Evolutionary conservation across 768 basidiomycete species (phyloP).

Genomic region (Austroboletus festivus): DNA sequence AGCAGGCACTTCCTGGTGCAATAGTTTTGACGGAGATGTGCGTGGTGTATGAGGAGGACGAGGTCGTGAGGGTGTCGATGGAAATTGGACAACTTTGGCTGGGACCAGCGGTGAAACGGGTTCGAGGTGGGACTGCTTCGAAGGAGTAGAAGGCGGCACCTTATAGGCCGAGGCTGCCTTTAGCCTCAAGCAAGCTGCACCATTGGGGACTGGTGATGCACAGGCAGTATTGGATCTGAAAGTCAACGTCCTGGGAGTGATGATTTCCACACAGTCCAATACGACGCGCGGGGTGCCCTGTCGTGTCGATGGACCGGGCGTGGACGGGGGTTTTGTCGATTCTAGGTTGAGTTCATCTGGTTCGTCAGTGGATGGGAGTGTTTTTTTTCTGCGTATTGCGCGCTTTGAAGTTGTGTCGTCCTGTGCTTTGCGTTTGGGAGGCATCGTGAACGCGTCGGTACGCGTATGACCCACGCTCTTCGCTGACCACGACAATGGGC

Average conservation of each 20-base stretch:
- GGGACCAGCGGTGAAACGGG: not conserved
- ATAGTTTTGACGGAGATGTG: slow-evolving; percentile 15
- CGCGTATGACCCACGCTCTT: slow-evolving; percentile 22
- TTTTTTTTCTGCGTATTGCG: slow-evolving; percentile 23
- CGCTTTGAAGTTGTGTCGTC: slow-evolving; percentile 33
- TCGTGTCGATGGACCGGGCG: slow-evolving; percentile 23
- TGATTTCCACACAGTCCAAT: slow-evolving; percentile 32
- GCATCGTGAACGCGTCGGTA: slow-evolving; percentile 25
- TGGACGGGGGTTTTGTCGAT: slow-evolving; percentile 17
- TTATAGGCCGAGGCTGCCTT: not conserved
- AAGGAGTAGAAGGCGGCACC: slow-evolving; percentile 22
- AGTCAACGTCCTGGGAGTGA: slow-evolving; percentile 21
- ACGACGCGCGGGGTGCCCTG: slow-evolving; percentile 19
- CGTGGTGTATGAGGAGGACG: slow-evolving; percentile 16
- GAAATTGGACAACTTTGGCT: slow-evolving; percentile 4
- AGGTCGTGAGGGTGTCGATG: slow-evolving; percentile 13
- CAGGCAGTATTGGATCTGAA: not conserved
- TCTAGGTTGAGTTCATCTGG: slow-evolving; percentile 32
- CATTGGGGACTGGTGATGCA: slow-evolving; percentile 13
- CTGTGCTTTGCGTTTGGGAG: slow-evolving; percentile 44
- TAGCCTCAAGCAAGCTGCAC: not conserved
- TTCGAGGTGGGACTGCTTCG: slow-evolving; percentile 3
- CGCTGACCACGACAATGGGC: slow-evolving; percentile 41
- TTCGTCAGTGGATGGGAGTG: slow-evolving; percentile 6
- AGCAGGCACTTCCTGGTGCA: slow-evolving; percentile 9